phyloP scores from a whole-genome alignment of 2,329 filamentous ascomycete species.

The Epichloe gansuensis region DNA sequence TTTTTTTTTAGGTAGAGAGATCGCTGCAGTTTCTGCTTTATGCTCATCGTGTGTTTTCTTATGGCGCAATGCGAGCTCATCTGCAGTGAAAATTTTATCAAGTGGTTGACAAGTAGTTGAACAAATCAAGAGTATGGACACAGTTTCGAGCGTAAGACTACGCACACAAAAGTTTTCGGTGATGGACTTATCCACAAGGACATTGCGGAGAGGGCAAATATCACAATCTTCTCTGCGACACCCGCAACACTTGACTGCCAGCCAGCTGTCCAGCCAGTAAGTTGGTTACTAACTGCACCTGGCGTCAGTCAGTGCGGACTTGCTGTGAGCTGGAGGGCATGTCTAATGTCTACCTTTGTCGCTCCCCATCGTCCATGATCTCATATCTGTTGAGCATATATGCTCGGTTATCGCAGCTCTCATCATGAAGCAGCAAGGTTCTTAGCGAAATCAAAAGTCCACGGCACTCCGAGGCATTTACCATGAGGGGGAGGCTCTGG shows the following conservation, averaged over 20 bases:
- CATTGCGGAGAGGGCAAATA: too few relatives aligned
- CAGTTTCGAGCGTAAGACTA: too few relatives aligned
- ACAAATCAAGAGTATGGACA: too few relatives aligned
- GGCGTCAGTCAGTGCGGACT: not conserved
- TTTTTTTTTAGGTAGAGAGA: not conserved
- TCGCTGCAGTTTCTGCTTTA: not conserved
- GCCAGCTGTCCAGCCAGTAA: not conserved
- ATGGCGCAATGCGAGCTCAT: too few relatives aligned
- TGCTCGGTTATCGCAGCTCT: too few relatives aligned
- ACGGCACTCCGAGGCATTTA: not conserved
- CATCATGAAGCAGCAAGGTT: not conserved
- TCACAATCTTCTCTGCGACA: too few relatives aligned
- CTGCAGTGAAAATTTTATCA: too few relatives aligned
- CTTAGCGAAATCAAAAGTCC: not conserved
- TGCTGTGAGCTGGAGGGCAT: not conserved
- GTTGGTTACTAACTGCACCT: not conserved
- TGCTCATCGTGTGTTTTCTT: not conserved
- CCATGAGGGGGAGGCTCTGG: not conserved
- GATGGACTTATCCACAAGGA: too few relatives aligned
- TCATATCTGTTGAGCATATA: not conserved
- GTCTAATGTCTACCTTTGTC: not conserved
- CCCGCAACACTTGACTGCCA: not conserved
- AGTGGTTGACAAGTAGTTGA: too few relatives aligned
- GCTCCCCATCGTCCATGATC: not conserved
- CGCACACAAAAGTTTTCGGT: too few relatives aligned